These are phyloP conservation scores for Tritrichomonas foetus DNA, from an alignment of 208 protist genomes.

Conservation along the genomic window DNA sequence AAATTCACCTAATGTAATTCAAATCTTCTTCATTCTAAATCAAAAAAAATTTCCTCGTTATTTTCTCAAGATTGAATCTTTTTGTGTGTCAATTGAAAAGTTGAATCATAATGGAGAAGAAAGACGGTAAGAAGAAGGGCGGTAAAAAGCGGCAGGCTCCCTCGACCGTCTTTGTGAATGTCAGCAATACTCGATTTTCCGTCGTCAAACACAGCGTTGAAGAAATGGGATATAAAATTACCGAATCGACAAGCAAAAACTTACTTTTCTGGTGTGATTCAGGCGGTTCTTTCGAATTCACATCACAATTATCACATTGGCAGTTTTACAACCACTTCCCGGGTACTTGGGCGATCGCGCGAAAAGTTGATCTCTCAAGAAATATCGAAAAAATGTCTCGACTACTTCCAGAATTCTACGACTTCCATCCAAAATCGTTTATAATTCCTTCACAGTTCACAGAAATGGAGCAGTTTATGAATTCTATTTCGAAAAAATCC, in stretches of 20 bases:
- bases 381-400: background rate
- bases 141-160: too few species aligned
- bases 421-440: background rate
- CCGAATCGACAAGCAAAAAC: background rate
- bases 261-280: background rate
- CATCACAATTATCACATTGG: background rate
- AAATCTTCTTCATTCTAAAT: too few species aligned
- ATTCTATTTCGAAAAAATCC: background rate
- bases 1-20: too few species aligned
- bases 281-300: background rate
- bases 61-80: too few species aligned
- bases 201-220: too few species aligned
- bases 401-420: slow-evolving; percentile 15
- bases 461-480: background rate
- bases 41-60: too few species aligned
- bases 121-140: too few species aligned
- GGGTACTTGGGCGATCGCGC: background rate
- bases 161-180: too few species aligned
- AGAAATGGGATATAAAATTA: background rate
- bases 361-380: background rate
- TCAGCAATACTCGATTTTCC: too few species aligned
- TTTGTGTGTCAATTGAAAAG: too few species aligned
- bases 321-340: background rate
- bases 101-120: too few species aligned
- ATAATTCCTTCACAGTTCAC: background rate